Evolutionary conservation across 805 yeast genomes (phyloP).

Genomic region (Kazachstania martiniae): DNA sequence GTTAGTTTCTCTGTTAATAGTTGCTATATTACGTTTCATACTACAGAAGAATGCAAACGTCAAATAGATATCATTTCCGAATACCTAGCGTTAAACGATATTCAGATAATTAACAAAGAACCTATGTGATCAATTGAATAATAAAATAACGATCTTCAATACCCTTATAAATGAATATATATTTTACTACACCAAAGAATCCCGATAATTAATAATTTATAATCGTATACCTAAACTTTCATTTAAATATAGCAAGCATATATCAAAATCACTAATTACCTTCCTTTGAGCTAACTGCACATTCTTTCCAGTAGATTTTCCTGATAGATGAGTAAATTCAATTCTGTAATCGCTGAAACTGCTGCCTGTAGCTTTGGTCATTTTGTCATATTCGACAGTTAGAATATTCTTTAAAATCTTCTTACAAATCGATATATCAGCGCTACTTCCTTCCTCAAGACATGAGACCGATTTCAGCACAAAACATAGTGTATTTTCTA

Average conservation of each 20-base stretch:
- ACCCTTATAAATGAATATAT: no score
- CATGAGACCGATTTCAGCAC: conserved; percentile 14
- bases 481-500: conserved; percentile 15
- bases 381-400: conserved; percentile 19
- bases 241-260: conserved; percentile 16
- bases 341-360: conserved; percentile 7
- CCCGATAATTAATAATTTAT: conserved; percentile 3
- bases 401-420: conserved; percentile 21
- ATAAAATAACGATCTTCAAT: no score
- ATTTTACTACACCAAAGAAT: no score
- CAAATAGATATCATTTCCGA: no score
- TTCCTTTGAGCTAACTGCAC: conserved; percentile 1
- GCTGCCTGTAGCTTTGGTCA: conserved; percentile 1
- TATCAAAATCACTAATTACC: conserved; percentile 19
- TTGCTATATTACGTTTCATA: no score
- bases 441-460: conserved; percentile 4
- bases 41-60: no score
- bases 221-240: conserved; percentile 19
- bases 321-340: conserved; percentile 10
- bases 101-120: no score
- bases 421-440: conserved; percentile 2
- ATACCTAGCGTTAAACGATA: no score
- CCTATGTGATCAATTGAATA: no score
- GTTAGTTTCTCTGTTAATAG: no score
- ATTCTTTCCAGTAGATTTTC: background rate